Percentiles rank a stretch among this genome's conserved stretches.
Evolutionary conservation across 352 stramenopile genomes (phyloP).

Genomic region (Phytophthora palmivora): DNA sequence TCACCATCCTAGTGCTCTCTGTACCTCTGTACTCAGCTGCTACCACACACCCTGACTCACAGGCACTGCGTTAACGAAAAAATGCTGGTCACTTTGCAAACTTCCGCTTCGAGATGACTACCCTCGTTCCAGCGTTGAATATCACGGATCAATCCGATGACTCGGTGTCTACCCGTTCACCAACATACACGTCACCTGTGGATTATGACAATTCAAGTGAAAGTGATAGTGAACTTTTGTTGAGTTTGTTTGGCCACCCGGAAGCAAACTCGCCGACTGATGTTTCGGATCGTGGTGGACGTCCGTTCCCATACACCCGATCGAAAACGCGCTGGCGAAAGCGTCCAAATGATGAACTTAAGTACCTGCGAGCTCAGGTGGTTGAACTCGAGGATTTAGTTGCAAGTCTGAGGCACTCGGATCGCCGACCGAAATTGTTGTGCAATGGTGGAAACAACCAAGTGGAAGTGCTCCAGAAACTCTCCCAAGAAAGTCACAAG

Average conservation of each 20-base stretch:
- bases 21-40: conserved; percentile 13
- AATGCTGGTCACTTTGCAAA: conserved; percentile 9
- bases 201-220: conserved; percentile 21
- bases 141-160: conserved; percentile 1
- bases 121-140: neutral
- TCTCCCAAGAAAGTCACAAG: conserved; percentile 15
- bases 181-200: conserved; percentile 15
- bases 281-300: conserved; percentile 10
- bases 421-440: conserved; percentile 1
- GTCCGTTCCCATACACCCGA: conserved; percentile 28
- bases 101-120: conserved; percentile 19
- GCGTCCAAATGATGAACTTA: conserved; percentile 44
- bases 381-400: conserved; percentile 29
- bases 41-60: conserved; percentile 10
- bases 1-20: conserved; percentile 15
- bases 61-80: conserved; percentile 5
- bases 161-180: conserved; percentile 16
- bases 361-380: conserved; percentile 36
- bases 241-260: conserved; percentile 14
- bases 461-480: conserved; percentile 7
- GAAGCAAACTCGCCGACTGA: neutral
- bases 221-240: conserved; percentile 23
- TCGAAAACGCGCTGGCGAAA: conserved; percentile 39
- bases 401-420: conserved; percentile 9
- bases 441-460: no score